phyloP scores from a whole-genome alignment of 306 rosid genomes.

The Cyamopsis tetragonoloba region DNA sequence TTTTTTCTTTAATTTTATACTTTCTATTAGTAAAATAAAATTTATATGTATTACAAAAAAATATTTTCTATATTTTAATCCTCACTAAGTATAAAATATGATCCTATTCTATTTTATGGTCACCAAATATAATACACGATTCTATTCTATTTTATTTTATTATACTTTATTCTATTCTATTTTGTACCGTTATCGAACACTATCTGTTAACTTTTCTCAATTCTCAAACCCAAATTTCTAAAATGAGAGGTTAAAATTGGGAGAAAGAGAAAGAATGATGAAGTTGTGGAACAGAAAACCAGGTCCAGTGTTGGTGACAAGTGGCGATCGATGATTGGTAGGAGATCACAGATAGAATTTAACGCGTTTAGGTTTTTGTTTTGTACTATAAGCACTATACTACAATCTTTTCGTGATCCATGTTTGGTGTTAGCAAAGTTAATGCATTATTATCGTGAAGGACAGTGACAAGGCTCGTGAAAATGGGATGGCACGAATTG shows the following conservation, averaged over 20 bases:
- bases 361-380: slow-evolving; percentile 62
- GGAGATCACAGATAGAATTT: neutral
- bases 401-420: slow-evolving; percentile 55
- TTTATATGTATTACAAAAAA: too few relatives aligned
- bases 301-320: slow-evolving; percentile 17
- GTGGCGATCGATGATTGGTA: slow-evolving; percentile 11
- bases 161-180: too few relatives aligned
- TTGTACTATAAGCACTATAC: too few relatives aligned
- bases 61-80: too few relatives aligned
- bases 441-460: slow-evolving; percentile 43
- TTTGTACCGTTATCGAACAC: too few relatives aligned
- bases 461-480: slow-evolving; percentile 90
- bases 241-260: neutral
- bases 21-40: too few relatives aligned
- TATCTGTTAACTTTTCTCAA: too few relatives aligned
- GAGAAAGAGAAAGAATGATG: neutral
- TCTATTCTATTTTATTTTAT: too few relatives aligned
- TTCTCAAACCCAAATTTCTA: neutral
- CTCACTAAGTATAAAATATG: too few relatives aligned
- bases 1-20: too few relatives aligned
- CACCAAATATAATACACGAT: too few relatives aligned
- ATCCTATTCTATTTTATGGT: too few relatives aligned
- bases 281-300: neutral
- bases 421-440: slow-evolving; percentile 36
- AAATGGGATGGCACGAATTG: slow-evolving; percentile 46